These are phyloP conservation scores for Botrytis fragariae DNA, from an alignment of 2,329 filamentous ascomycete species.

Conservation along the genomic window DNA sequence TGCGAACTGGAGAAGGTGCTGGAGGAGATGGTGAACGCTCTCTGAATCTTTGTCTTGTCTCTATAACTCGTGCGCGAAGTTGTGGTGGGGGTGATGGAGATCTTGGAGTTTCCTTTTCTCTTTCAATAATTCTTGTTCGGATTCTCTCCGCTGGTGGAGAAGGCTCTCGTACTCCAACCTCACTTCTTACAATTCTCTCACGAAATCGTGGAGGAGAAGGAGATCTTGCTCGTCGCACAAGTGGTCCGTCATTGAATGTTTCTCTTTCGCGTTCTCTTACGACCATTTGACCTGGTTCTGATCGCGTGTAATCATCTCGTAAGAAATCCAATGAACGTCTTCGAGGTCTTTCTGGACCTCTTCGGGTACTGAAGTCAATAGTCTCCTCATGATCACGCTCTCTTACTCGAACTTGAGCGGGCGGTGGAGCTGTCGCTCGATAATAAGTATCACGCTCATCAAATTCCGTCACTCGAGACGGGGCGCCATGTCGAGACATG, in stretches of 20 bases:
- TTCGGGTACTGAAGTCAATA: constrained; percentile 31
- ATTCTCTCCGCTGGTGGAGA: constrained; percentile 24
- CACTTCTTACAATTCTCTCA: constrained; percentile 32
- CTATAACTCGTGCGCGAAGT: constrained; percentile 35
- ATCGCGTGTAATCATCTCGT: constrained; percentile 34
- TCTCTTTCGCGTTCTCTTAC: constrained; percentile 36
- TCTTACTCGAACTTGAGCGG: constrained; percentile 30
- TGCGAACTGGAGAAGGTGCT: constrained; percentile 30
- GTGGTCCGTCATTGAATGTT: constrained; percentile 27
- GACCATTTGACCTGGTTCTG: constrained; percentile 33
- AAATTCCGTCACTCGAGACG: constrained; percentile 23
- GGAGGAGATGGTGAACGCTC: constrained; percentile 35
- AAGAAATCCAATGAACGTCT: constrained; percentile 36
- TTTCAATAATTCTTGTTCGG: constrained; percentile 30
- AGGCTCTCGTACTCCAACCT: constrained; percentile 28
- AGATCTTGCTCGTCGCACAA: constrained; percentile 35
- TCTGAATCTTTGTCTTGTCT: constrained; percentile 35
- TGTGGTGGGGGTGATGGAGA: constrained; percentile 33
- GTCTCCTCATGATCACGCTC: constrained; percentile 36
- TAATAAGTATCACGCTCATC: constrained; percentile 35
- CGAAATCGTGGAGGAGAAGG: constrained; percentile 33
- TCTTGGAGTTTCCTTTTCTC: constrained; percentile 33
- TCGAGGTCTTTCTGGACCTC: constrained; percentile 24
- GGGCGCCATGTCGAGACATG: constrained; percentile 30
- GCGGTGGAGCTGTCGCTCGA: constrained; percentile 28